Evolutionary conservation across 139 green algal species (phyloP), one percentile per base, ranked within the genome.

Genomic region (Mychonastes homosphaera): DNA sequence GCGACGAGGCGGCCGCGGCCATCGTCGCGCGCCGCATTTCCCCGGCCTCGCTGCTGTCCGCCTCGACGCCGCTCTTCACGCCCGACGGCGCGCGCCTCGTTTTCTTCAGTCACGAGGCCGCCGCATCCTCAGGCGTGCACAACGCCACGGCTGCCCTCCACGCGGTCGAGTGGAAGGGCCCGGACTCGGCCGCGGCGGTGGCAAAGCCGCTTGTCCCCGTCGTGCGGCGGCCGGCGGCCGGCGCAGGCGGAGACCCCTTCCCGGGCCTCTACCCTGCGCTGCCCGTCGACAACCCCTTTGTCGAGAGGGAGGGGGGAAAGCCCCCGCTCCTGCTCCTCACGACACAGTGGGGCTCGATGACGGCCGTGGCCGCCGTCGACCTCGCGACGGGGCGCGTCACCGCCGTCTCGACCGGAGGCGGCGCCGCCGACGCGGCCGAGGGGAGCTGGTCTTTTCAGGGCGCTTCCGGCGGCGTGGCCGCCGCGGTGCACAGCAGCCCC

Each of bases 51-150:
- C 32, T 58, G 12, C 60, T 73, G 30, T 75, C 71, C 55, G 80
- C 78, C 4, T 53, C 82, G 6, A 79, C 56, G 38, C 82, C 84
- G 6, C 60, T 64, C 41, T 91, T 90, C 62, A 80, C 23, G 15
- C 84, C 85, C 0, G 74, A 83, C 21, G 84, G 84, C 0, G 2
- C 21, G 9, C 45, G 32, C 4, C 75, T 96, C n/a, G 55, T 88
- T 9, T 90, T 89, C 60, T 61, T 95, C 6, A 87, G 72, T 1
- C 72, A 88, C 23, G 54, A 76, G 12, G 69, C 75, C 4, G 84
- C 87, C 1, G 76, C 79, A 7, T 10, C 34, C 8, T 86, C 56
- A 1, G 87, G 86, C 35, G 72, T 73, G 27, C 88, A 96, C 76
- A 61, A 35, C 41, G 83, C 71, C 16, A 95, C 88, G 6, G 70